Evolutionary conservation across 2,329 filamentous ascomycete genomes (phyloP).

Genomic region (Monosporascus sp.): DNA sequence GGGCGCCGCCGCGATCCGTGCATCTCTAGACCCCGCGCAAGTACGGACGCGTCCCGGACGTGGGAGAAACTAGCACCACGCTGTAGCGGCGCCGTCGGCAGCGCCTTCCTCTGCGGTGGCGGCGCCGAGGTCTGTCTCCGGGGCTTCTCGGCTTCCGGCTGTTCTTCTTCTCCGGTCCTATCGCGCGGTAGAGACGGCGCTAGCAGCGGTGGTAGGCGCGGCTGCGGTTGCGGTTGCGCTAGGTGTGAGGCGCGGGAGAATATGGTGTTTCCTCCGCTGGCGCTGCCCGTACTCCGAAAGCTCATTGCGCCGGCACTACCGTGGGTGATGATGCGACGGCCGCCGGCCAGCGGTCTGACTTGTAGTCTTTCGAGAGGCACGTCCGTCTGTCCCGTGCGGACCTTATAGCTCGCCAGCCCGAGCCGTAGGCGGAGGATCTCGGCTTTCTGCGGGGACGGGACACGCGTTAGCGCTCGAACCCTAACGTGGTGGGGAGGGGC

Average conservation of each 20-base stretch:
- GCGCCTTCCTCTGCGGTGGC: constrained; percentile 5
- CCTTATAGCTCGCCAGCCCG: constrained; percentile 67
- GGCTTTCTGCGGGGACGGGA: constrained; percentile 44
- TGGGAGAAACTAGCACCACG: neutral
- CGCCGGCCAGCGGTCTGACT: constrained; percentile 26
- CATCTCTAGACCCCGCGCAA: too few relatives aligned
- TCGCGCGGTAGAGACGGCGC: neutral
- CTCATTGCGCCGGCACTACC: neutral
- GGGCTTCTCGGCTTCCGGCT: neutral
- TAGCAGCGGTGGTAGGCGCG: neutral
- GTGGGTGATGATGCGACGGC: neutral
- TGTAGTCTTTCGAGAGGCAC: constrained; percentile 59
- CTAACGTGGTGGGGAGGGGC: neutral
- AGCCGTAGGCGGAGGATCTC: constrained; percentile 64
- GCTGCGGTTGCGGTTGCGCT: neutral
- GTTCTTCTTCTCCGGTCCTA: neutral
- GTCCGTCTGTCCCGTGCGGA: constrained; percentile 64
- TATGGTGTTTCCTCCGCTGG: constrained; percentile 1
- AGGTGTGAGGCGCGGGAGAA: neutral
- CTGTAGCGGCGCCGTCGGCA: constrained; percentile 1
- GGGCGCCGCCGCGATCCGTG: neutral
- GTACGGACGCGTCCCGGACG: neutral
- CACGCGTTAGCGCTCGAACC: constrained; percentile 1
- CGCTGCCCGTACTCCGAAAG: constrained; percentile 11
- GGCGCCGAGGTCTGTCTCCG: neutral